phyloP scores from a whole-genome alignment of 257 asterid genomes.

The Fraxinus cuspidata region DNA sequence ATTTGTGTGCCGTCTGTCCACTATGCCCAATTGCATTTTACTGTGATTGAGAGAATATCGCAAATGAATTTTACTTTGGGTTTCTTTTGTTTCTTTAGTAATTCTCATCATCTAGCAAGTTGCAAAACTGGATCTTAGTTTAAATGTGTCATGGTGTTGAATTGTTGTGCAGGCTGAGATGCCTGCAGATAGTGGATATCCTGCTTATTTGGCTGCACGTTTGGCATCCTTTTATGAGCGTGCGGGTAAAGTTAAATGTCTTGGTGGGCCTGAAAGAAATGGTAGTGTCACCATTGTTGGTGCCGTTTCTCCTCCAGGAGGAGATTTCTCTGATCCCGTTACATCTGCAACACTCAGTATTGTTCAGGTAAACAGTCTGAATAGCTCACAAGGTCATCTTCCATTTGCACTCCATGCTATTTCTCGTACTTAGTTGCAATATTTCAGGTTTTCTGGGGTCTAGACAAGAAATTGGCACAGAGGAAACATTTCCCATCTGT shows the following conservation, averaged over 20 bases:
- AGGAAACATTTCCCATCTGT: conserved; percentile 98
- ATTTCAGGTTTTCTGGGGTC: conserved; percentile 97
- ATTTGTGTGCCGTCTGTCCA: not conserved
- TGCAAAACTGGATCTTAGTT: not conserved
- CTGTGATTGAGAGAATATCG: not conserved
- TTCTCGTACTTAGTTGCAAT: conserved; percentile 26
- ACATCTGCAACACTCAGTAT: conserved; percentile 99
- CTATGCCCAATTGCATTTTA: not conserved
- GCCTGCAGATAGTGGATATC: conserved; percentile 99
- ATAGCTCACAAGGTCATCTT: conserved; percentile 22
- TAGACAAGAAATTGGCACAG: conserved; percentile 97
- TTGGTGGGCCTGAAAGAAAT: conserved; percentile 96
- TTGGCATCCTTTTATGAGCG: conserved; percentile 99
- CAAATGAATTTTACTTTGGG: not conserved
- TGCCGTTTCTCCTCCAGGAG: conserved; percentile 99
- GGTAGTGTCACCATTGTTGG: conserved; percentile 99
- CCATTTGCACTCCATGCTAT: conserved; percentile 4
- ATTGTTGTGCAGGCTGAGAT: conserved; percentile 74
- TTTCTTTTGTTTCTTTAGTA: not conserved
- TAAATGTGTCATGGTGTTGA: not conserved
- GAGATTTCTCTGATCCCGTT: conserved; percentile 99
- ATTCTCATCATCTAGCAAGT: not conserved
- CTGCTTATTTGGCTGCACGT: conserved; percentile 98
- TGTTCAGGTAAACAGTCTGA: conserved; percentile 64
- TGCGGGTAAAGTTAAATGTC: conserved; percentile 98